Evolutionary conservation across 371 early-diverging fungal species (phyloP), one percentile per base, ranked within the genome.

Genomic region (Mucor piriformis): DNA sequence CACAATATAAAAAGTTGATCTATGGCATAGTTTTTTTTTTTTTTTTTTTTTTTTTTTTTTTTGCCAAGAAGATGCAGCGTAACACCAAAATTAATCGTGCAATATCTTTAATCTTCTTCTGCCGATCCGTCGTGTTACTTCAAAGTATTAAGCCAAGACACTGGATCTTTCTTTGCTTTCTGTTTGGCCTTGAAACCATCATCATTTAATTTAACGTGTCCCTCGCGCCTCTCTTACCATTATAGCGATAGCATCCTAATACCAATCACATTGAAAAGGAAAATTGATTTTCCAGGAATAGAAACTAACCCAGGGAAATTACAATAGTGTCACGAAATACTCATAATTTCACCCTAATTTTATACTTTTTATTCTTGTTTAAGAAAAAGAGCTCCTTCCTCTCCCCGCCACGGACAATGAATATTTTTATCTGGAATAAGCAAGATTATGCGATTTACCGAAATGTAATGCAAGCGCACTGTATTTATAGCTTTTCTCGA

Each of bases 81-180:
- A 21, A 42, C 32, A 25, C 44, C 33, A 13, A 23, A 55, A 15
- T 29, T 20, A 55, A 20, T 33, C n/a, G 16, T 25, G 18, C 33
- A 21, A 46, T 55, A 40, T 23, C 21, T 25, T 8, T 44, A n/a
- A 44, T 43, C 52, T 38, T 54, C 29, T 54, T 55, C 55, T 55
- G 55, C 55, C 55, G 46, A 55, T 46, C 55, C 55, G 24, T 33
- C 24, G 55, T 55, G 44, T 44, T 7, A 55, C 55, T 44, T 23
- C 6, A 55, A 33, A 11, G 12, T 43, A 55, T 33, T 43, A 44
- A 55, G 55, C 55, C 55, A 55, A 55, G 46, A 55, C 42, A 55
- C 20, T 54, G 37, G 38, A 34, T 12, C 13, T 34, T 38, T 38
- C 27, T 38, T 4, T 23, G 37, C 5, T 11, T 43, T 43, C 43